Evolutionary conservation across 2,329 filamentous ascomycete species (phyloP), one percentile per base, ranked within the genome.

Genomic region (Fusarium sp.): DNA sequence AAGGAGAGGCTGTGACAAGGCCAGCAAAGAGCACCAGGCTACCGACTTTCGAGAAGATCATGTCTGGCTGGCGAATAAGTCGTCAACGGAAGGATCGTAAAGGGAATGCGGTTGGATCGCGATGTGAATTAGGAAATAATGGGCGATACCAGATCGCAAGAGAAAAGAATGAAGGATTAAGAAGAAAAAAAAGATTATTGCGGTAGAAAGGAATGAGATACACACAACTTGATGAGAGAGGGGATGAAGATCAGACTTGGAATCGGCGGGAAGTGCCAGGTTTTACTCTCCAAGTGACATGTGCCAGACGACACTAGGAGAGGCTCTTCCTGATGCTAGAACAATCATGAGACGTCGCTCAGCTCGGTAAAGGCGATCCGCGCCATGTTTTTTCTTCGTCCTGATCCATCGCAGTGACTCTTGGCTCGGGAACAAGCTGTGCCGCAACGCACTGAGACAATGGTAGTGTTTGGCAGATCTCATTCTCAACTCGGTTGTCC

Each of bases 71-170:
- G n/a, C 23, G 54, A 57, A 20, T 13, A 13, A 8, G 3, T 35
- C 20, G 30, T 35, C 32, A 35, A 57, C 18, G 6, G 23, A 50
- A 56, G 23, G 11, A 25, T 18, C 20, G n/a, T 34, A 35, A 9
- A 41, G 4, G 18, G n/a, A 27, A 52, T 54, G 39, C 18, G 9
- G 41, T 34, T 70, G 35, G 14, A 20, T 43, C 50, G 32, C 32
- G 50, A 18, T 27, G 8, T 32, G 54, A 43, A 70, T 59, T 32
- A 50, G 35, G 54, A 66, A 48, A 30, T 18, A 64, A n/a, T 59
- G 25, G 10, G 71, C 71, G 71, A 73, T 73, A 64, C 71, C 71
- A 73, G 71, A 61, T 73, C 71, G 71, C 71, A 34, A n/a, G 50
- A 59, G 57, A 30, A 61, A 71, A 73, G 48, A 52, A 30, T 27